Base-by-base conservation (phyloP, 2,329 filamentous ascomycete species). In the Sclerotinia subarctica region DNA sequence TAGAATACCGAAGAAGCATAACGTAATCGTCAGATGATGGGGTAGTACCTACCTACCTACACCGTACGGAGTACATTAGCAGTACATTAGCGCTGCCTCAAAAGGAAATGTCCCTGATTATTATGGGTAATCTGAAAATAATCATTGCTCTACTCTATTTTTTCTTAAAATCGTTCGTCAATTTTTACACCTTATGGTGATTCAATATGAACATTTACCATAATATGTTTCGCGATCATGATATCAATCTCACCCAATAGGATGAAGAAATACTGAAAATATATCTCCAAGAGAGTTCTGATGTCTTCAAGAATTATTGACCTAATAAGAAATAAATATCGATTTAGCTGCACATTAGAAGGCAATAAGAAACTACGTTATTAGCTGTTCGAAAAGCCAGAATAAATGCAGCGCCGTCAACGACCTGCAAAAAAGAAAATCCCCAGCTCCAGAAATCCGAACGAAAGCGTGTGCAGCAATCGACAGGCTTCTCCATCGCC, bases 271-370 rank as follows among this genome's bases (percentile, higher is more conserved):
- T 42, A 11, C 15, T 26, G 32, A 63, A 38, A 63, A 13, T n/a
- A 26, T 38, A 21, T 35, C 8, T 7, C n/a, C 46, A 38, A 21
- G 21, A n/a, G 46, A 15, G 38, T n/a, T 60, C 7, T 24, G 32
- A 56, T 68, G 35, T 65, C 38, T 53, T 56, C 59, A 64, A 38
- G 44, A 65, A 64, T 64, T 46, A 68, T 68, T 67, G 58, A 68
- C 51, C 38, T 68, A 52, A 47, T 52, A 52, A 72, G 70, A 77
- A 72, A 68, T 59, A 67, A 67, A 70, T 74, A 75, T 72, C 72
- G 72, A 71, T 72, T 72, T 71, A 72, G 69, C 72, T 75, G 72
- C 73, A 73, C 72, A 77, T 77, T 77, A 77, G 76, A 77, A 77
- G 71, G 71, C 74, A 74, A 73, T 77, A 76, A 76, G 73, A 73